These are phyloP conservation scores for Penicillium verrucosum DNA, from an alignment of 2,329 filamentous ascomycete genomes.

Conservation along the genomic window DNA sequence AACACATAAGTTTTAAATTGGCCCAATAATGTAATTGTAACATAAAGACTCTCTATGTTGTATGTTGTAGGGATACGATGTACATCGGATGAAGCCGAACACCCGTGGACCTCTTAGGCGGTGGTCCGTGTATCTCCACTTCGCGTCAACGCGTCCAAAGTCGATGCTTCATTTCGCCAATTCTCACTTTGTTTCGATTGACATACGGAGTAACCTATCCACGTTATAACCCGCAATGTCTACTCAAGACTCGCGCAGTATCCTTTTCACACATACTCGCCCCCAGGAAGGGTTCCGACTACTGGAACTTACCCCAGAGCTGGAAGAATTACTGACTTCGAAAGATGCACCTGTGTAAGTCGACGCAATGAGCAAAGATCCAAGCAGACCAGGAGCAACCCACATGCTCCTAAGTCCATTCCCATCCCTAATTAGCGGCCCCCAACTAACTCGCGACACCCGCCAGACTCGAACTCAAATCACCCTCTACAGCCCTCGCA, in stretches of 20 bases:
- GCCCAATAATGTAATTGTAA: not conserved
- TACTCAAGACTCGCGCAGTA: constrained; percentile 35
- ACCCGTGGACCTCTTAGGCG: constrained; percentile 23
- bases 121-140: constrained; percentile 31
- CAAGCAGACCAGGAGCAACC: not conserved
- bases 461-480: constrained; percentile 46
- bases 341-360: constrained; percentile 42
- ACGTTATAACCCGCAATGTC: constrained; percentile 29
- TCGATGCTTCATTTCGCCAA: constrained; percentile 1
- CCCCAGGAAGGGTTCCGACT: constrained; percentile 55
- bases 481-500: constrained; percentile 28
- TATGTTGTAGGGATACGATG: not conserved
- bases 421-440: not conserved
- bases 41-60: not conserved
- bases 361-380: not conserved
- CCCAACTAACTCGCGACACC: not conserved
- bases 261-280: constrained; percentile 42
- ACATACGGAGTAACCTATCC: not conserved
- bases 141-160: constrained; percentile 22
- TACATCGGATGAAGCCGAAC: not conserved
- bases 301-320: constrained; percentile 58
- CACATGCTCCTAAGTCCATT: not conserved
- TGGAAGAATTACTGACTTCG: constrained; percentile 53
- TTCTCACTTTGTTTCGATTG: not conserved
- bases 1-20: not conserved